These are phyloP conservation scores for Hanseniaspora sp. DNA, from an alignment of 1,139 yeast genomes.

Conservation along the genomic window DNA sequence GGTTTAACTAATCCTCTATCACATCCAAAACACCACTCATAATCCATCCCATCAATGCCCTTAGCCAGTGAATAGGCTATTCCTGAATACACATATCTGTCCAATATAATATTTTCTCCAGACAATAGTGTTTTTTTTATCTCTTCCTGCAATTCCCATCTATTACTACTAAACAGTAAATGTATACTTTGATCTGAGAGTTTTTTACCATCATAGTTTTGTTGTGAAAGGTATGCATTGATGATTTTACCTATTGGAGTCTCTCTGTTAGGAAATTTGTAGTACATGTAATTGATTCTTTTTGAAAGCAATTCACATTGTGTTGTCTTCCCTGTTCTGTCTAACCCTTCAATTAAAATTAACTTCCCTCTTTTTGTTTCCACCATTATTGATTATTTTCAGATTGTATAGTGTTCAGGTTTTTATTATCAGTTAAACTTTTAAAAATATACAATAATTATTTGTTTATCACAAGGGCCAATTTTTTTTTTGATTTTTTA, in stretches of 20 bases:
- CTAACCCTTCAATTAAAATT: constrained; percentile 83
- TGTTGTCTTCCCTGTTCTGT: constrained; percentile 89
- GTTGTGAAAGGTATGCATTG: constrained; percentile 52
- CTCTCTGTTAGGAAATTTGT: constrained; percentile 79
- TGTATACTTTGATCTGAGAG: constrained; percentile 74
- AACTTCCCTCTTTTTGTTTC: constrained; percentile 46
- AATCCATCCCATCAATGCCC: constrained; percentile 36
- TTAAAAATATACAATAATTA: too few species aligned
- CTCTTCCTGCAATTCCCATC: constrained; percentile 70
- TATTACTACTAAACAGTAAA: constrained; percentile 77
- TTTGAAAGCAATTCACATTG: constrained; percentile 49
- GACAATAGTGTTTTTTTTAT: constrained; percentile 38
- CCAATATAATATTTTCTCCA: constrained; percentile 60
- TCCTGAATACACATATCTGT: constrained; percentile 86
- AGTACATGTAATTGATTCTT: constrained; percentile 37
- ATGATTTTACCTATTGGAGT: constrained; percentile 74
- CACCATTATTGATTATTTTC: neutral
- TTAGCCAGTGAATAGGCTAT: constrained; percentile 90
- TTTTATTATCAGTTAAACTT: too few species aligned
- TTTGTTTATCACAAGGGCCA: too few species aligned
- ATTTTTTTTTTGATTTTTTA: neutral
- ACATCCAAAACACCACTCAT: constrained; percentile 68
- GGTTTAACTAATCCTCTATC: constrained; percentile 83
- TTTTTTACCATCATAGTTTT: neutral
- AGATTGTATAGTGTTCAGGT: too few species aligned